Evolutionary conservation across 2,329 filamentous ascomycete genomes (phyloP).

Genomic region (Beauveria australis): DNA sequence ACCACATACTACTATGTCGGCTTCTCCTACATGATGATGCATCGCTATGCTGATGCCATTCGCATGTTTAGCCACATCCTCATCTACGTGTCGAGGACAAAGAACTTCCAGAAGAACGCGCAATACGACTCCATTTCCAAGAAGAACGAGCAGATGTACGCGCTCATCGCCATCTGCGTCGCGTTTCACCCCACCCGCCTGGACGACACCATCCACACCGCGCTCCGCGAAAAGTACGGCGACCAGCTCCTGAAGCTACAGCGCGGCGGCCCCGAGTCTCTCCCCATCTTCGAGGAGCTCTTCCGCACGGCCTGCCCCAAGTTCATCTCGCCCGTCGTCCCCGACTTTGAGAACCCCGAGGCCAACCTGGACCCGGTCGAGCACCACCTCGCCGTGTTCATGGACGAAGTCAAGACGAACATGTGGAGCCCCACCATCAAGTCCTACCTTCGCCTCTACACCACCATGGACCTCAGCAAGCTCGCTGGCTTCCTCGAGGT

Average conservation of each 20-base stretch:
- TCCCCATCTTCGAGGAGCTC: constrained; percentile 96
- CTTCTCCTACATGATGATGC: constrained; percentile 99
- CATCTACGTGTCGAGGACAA: constrained; percentile 95
- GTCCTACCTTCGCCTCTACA: constrained; percentile 98
- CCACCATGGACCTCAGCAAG: constrained; percentile 98
- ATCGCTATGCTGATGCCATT: constrained; percentile 97
- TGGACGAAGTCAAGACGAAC: constrained; percentile 99
- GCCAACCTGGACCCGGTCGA: constrained; percentile 95
- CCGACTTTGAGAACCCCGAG: constrained; percentile 95
- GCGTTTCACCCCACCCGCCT: constrained; percentile 95
- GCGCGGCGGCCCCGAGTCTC: constrained; percentile 87
- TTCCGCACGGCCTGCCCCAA: constrained; percentile 98
- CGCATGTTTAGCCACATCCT: constrained; percentile 99
- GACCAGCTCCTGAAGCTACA: constrained; percentile 97
- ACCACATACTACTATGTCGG: constrained; percentile 99
- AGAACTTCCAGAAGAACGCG: constrained; percentile 99
- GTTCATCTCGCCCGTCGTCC: constrained; percentile 96
- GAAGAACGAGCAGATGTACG: constrained; percentile 99
- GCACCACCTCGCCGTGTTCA: constrained; percentile 95
- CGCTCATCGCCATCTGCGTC: constrained; percentile 95
- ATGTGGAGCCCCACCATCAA: constrained; percentile 97
- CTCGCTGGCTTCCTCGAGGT: constrained; percentile 95
- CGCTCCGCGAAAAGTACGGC: constrained; percentile 96
- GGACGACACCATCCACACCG: constrained; percentile 98
- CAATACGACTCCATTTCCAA: constrained; percentile 98